Base-by-base conservation (phyloP, 1,139 yeast species). In the Kodamaea fungicola region DNA sequence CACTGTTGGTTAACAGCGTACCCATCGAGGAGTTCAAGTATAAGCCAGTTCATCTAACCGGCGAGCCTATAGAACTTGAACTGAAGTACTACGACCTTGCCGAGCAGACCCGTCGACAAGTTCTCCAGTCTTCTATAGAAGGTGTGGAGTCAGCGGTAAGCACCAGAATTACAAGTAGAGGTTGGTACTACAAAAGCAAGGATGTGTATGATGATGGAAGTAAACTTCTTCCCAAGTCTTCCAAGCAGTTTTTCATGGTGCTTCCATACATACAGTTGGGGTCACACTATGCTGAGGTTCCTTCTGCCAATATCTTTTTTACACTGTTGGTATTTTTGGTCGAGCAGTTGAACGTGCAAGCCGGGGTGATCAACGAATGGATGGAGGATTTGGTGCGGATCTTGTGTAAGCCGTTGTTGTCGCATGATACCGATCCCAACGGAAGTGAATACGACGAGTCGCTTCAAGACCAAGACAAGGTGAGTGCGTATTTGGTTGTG, bases 361-460 rank as follows among this genome's bases (percentile, higher is more conserved):
- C 86, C 0, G 50, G 51, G 1, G 61, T 74, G 8, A 68, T 85
- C 23, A 83, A 82, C 49, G 57, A 56, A 5, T 76, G 89, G 78
- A 57, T 80, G 42, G 54, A 54, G 1, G 64, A 71, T 10, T 60
- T 88, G 38, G 53, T 66, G 8, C 51, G 51, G 1, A 59, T 80
- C 10, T 65, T 81, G 42, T 58, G 62, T 38, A 67, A 63, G 35
- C 80, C 74, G 6, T 63, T 78, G 27, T 64, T 62, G 43, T 55
- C 62, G 2, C 69, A 66, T 28, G 73, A 71, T 10, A 65, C 67
- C 35, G 69, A 69, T 37, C 81, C 83, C 2, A 79, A 79, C 42
- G 95, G 94, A 12, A 86, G 79, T 38, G 97, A 89, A 49, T 92
- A 89, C 55, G 80, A 78, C 21, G 74, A 74, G 10, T 80, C 94